A percentile compares a stretch with the other conserved stretches of the same genome.
phyloP scores from a whole-genome alignment of 2,329 filamentous ascomycete species.

The Clarireedia monteithiana region DNA sequence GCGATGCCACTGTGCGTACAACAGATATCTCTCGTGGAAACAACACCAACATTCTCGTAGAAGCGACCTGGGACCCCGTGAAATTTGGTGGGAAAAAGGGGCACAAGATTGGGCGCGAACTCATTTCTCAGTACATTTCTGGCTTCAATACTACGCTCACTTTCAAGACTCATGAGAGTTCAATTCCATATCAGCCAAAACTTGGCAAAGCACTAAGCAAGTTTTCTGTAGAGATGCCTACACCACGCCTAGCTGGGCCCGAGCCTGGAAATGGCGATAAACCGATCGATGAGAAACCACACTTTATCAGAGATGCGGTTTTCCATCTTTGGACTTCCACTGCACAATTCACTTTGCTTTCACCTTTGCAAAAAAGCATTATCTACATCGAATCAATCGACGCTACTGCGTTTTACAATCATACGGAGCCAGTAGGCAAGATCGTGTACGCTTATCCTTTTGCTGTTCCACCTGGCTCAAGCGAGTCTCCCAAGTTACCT shows the following conservation, averaged over 20 bases:
- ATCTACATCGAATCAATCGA: conserved; percentile 73
- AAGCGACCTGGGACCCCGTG: conserved; percentile 67
- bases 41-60: conserved; percentile 62
- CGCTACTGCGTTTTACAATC: conserved; percentile 79
- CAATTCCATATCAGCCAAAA: conserved; percentile 64
- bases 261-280: conserved; percentile 34
- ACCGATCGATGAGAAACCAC: conserved; percentile 39
- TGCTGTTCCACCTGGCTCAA: conserved; percentile 65
- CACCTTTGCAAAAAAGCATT: conserved; percentile 65
- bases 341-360: conserved; percentile 74
- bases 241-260: conserved; percentile 59
- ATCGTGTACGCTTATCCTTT: conserved; percentile 73
- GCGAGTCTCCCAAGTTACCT: conserved; percentile 66
- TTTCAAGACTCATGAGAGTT: conserved; percentile 60
- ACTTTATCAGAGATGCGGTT: conserved; percentile 79
- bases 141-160: conserved; percentile 78
- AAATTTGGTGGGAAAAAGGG: conserved; percentile 54
- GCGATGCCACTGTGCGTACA: conserved; percentile 62
- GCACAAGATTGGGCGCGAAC: conserved; percentile 54
- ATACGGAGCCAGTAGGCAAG: conserved; percentile 66
- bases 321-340: conserved; percentile 84
- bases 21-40: conserved; percentile 58
- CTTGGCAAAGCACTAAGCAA: conserved; percentile 66
- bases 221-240: conserved; percentile 62
- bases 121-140: conserved; percentile 82